A percentile compares a stretch with the other conserved stretches of the same genome.
These are phyloP conservation scores for Austroboletus niveus DNA, from an alignment of 1,284 basidiomycete genomes.

Conservation along the genomic window DNA sequence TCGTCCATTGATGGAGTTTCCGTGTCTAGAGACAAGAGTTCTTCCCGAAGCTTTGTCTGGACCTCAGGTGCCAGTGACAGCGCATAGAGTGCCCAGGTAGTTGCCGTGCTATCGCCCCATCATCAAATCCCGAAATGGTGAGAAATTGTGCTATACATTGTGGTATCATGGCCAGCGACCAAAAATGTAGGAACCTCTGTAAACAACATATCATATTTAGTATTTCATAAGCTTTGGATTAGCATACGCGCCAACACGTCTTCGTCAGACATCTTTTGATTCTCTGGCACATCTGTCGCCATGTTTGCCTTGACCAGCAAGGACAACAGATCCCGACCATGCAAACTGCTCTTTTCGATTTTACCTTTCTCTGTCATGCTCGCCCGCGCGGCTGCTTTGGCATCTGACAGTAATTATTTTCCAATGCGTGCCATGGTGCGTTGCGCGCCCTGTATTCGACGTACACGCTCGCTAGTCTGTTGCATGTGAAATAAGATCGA, in stretches of 20 bases:
- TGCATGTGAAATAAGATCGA: background rate
- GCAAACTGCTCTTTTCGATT: constrained; percentile 31
- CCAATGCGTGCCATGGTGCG: constrained; percentile 39
- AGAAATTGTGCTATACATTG: constrained; percentile 39
- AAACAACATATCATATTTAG: background rate
- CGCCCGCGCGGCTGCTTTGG: constrained; percentile 38
- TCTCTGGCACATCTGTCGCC: constrained; percentile 53
- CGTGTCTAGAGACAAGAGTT: constrained; percentile 49
- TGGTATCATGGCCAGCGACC: constrained; percentile 79
- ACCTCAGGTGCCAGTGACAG: constrained; percentile 53
- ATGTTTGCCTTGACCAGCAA: constrained; percentile 65
- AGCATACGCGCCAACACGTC: constrained; percentile 71
- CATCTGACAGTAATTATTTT: constrained; percentile 42
- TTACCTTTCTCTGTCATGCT: constrained; percentile 18
- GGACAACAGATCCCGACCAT: constrained; percentile 49
- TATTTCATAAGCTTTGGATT: constrained; percentile 14
- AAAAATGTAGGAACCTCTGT: constrained; percentile 41
- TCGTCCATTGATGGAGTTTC: constrained; percentile 61
- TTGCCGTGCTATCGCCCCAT: constrained; percentile 41
- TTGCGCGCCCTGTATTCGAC: constrained; percentile 16
- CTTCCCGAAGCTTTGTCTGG: constrained; percentile 69
- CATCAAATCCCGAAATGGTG: background rate
- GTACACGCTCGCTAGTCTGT: constrained; percentile 16
- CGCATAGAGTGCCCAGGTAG: constrained; percentile 63
- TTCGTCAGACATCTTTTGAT: constrained; percentile 64